These are phyloP conservation scores for Diaporthe caulivora DNA, from an alignment of 2,329 filamentous ascomycete genomes.

Conservation along the genomic window DNA sequence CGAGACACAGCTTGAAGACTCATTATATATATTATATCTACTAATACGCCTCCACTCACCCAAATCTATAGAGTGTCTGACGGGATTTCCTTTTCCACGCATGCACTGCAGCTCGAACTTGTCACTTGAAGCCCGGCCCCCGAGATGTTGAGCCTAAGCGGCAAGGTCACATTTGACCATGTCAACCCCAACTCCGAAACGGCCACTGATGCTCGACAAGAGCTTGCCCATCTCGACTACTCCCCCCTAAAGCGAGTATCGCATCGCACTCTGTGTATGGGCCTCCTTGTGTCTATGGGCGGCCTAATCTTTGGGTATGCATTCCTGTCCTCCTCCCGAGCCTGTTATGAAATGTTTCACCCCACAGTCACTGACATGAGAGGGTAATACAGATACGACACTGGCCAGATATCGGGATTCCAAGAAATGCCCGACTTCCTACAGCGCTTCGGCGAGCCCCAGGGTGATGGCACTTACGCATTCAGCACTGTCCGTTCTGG, in stretches of 20 bases:
- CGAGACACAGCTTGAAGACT: not conserved
- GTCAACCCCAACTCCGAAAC: conserved; percentile 57
- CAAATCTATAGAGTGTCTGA: not conserved
- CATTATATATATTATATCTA: not conserved
- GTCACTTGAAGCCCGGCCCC: not conserved
- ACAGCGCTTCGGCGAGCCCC: conserved; percentile 60
- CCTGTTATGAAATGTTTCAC: not conserved
- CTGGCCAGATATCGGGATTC: conserved; percentile 68
- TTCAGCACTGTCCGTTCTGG: conserved; percentile 69
- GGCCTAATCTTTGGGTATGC: conserved; percentile 55
- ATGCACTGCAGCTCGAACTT: not conserved
- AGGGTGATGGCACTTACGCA: conserved; percentile 52
- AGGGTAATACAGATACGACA: conserved; percentile 60
- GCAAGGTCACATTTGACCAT: conserved; percentile 55
- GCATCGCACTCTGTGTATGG: conserved; percentile 53
- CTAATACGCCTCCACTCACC: not conserved
- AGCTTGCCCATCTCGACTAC: conserved; percentile 57
- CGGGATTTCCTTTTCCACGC: not conserved
- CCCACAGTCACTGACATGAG: conserved; percentile 32
- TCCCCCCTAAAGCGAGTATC: conserved; percentile 57
- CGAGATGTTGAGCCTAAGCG: conserved; percentile 35
- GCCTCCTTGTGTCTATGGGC: conserved; percentile 58
- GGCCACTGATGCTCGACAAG: conserved; percentile 47
- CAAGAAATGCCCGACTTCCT: conserved; percentile 70
- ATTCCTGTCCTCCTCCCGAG: not conserved